Base-by-base conservation (phyloP, 768 basidiomycete species). In the Atractiella rhizophila region DNA sequence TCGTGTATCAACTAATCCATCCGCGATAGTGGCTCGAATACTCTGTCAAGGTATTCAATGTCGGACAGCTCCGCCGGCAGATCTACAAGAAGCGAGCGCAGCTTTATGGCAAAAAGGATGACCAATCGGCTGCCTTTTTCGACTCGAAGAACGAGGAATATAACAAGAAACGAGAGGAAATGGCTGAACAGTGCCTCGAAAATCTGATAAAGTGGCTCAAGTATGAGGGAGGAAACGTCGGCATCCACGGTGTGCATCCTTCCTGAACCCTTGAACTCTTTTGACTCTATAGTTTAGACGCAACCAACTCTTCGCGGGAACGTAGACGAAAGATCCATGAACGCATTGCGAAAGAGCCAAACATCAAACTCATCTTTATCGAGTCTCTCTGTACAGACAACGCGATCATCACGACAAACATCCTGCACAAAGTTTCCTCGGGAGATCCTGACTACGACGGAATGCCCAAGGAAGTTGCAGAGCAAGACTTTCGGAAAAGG, bases 391-490 rank as follows among this genome's bases (percentile, higher is more conserved):
- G 88, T 63, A 75, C 81, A 57, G 86, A 99, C 59, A 85, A 86
- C 1, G 73, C 69, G 2, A 69, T 88, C 48, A 85, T 99, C 44
- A 86, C 91, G 0, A 74, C 86, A 16, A 99, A 99, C 54, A 74
- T 99, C 31, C 83, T 80, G 7, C 67, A 96, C 46, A 99, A 99
- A 62, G 85, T 94, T 34, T 72, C 71, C 43, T 83, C 80, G 2
- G 91, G 91, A 16, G 91, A 99, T 62, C 91, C 91, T 0, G 91
- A 99, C 58, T 99, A 99, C 63, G 77, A 79, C 54, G 74, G 80
- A 51, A 77, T 70, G 59, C 73, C 77, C 1, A 73, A 65, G 15
- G 79, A 85, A 56, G 68, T 73, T 41, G 91, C 91, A 23, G 73
- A 83, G 57, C 64, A 63, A 20, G 91, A 99, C 62, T 99, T 99